Conservation (phyloP, 2,329 filamentous ascomycete species). For the Cytospora piceae region DNA sequence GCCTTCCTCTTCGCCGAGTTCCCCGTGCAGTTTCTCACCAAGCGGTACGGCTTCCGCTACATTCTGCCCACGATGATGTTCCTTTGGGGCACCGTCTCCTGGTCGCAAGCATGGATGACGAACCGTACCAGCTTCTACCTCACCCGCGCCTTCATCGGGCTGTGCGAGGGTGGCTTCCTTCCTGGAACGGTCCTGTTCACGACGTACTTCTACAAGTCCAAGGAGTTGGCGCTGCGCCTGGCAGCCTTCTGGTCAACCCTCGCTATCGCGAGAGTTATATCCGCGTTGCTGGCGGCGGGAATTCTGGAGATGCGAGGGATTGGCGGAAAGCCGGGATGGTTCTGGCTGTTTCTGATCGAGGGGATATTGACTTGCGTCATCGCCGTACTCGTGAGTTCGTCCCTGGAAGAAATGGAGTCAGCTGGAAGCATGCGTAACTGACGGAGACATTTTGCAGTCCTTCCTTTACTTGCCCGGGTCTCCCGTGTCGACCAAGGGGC, state of each 20-base stretch:
- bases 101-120: conserved; percentile 56
- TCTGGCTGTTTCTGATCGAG: conserved; percentile 55
- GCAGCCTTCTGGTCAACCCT: conserved; percentile 69
- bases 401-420: too few relatives aligned
- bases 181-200: conserved; percentile 66
- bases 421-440: conserved; percentile 1
- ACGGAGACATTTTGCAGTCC: conserved; percentile 39
- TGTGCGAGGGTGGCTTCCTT: conserved; percentile 61
- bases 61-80: conserved; percentile 59
- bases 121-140: conserved; percentile 52
- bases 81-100: conserved; percentile 52
- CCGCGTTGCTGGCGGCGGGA: conserved; percentile 51
- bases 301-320: conserved; percentile 56
- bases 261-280: conserved; percentile 47
- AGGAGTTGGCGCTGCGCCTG: conserved; percentile 68
- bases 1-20: conserved; percentile 60
- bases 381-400: conserved; percentile 44
- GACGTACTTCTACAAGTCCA: conserved; percentile 73
- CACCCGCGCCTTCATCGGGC: conserved; percentile 56
- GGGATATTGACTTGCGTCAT: conserved; percentile 54
- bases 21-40: conserved; percentile 61
- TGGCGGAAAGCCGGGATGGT: conserved; percentile 55
- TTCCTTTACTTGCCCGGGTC: conserved; percentile 65
- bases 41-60: conserved; percentile 60
- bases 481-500: conserved; percentile 65